Conservation (phyloP, 257 asterid species). For the Fraxinus pennsylvanica region DNA sequence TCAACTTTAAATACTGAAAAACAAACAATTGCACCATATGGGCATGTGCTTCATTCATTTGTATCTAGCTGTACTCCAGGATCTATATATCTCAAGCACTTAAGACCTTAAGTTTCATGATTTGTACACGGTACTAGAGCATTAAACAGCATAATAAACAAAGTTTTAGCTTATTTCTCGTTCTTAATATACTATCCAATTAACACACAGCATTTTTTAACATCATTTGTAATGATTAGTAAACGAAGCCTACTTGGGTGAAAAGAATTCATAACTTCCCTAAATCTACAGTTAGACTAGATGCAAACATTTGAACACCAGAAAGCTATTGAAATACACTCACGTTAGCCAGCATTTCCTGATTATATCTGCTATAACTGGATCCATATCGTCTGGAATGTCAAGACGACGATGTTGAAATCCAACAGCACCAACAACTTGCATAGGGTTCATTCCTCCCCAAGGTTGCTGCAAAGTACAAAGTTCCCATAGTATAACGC, state of each 20-base stretch:
- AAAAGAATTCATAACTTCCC: not conserved
- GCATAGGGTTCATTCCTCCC: conserved; percentile 99
- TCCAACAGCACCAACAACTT: conserved; percentile 98
- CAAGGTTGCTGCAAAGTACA: conserved; percentile 90
- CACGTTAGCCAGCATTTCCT: conserved; percentile 92
- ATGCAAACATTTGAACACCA: not conserved
- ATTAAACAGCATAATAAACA: not conserved
- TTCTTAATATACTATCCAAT: not conserved
- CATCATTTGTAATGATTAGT: not conserved
- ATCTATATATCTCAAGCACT: not conserved
- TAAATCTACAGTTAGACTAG: not conserved
- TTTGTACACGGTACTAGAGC: no score
- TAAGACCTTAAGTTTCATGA: not conserved
- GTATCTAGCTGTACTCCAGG: not conserved
- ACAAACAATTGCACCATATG: not conserved
- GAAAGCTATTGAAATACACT: conserved; percentile 28
- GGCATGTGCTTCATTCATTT: not conserved
- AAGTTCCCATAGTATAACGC: conserved; percentile 95
- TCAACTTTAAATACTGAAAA: no score
- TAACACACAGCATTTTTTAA: not conserved
- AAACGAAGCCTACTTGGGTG: not conserved
- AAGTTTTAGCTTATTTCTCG: not conserved
- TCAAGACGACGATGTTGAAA: conserved; percentile 96
- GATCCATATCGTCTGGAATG: conserved; percentile 80
- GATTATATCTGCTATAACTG: conserved; percentile 67